Evolutionary conservation across 768 basidiomycete species (phyloP).

Genomic region (Panellus pusillus): DNA sequence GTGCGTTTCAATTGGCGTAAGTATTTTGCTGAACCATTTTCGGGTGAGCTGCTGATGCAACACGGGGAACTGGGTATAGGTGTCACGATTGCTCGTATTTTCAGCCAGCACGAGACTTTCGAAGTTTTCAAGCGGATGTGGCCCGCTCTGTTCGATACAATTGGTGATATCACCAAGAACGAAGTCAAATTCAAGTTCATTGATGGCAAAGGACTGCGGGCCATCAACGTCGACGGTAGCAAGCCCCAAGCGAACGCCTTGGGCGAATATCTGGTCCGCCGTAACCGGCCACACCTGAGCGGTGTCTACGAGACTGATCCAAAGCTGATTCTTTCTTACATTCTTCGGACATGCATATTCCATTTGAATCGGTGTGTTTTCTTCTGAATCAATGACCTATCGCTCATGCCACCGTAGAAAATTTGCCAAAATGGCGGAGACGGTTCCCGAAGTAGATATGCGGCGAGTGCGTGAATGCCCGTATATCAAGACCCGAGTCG

Average conservation of each 20-base stretch:
- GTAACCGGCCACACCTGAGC: slow-evolving; percentile 17
- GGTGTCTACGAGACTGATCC: slow-evolving; percentile 18
- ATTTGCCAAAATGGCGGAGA: slow-evolving; percentile 4
- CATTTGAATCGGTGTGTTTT: slow-evolving; percentile 21
- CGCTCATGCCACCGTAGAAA: too few species aligned
- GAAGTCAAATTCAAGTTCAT: slow-evolving; percentile 23
- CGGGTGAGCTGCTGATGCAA: too few species aligned
- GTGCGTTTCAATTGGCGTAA: slow-evolving; percentile 14
- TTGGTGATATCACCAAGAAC: slow-evolving; percentile 18
- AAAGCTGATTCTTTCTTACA: slow-evolving; percentile 10
- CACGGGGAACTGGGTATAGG: too few species aligned
- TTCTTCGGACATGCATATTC: slow-evolving; percentile 18
- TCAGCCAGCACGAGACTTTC: slow-evolving; percentile 16
- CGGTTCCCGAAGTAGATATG: slow-evolving; percentile 14
- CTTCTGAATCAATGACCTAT: too few species aligned
- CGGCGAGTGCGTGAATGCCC: neutral
- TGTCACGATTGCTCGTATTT: slow-evolving; percentile 19
- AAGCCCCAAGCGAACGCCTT: slow-evolving; percentile 22
- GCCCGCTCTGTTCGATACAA: slow-evolving; percentile 17
- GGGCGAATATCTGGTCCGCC: slow-evolving; percentile 13
- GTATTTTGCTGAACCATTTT: too few species aligned
- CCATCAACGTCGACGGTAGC: slow-evolving; percentile 23
- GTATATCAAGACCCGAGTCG: slow-evolving; percentile 8
- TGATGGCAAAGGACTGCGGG: slow-evolving; percentile 18
- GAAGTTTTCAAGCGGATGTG: slow-evolving; percentile 19